Base-by-base conservation (phyloP, 2,329 filamentous ascomycete species). In the Juglanconis juglandina region DNA sequence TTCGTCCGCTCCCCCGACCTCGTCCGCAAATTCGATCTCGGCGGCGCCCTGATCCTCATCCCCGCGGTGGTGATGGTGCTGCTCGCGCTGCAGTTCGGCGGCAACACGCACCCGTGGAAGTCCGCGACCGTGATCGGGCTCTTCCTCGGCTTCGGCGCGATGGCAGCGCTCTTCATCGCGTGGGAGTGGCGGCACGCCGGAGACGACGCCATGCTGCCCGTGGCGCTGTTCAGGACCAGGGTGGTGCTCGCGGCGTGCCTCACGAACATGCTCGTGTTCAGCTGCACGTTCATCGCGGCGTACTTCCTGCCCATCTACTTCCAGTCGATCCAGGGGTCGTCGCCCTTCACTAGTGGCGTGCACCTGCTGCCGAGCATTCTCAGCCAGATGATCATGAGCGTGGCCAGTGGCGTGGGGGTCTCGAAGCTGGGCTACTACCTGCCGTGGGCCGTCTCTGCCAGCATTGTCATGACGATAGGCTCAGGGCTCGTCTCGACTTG, bases 71-170 rank as follows among this genome's bases (percentile, higher is more conserved):
- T 75, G 59, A n/a, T 67, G 72, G 24, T 72, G 3, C 65, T 75
- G n/a, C 66, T 73, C 13, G 73, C 71, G 7, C 60, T 75, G 10
- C 68, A 74, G 57, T 73, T 68, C 56, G 73, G 71, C 17, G 71
- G 72, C 30, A 65, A 62, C 7, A 63, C 66, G 3, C 69, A 71
- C 41, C 30, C 67, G 0, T 75, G 72, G 73, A 61, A 58, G 14
- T 64, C 63, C 30, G 66, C 64, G n/a, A 68, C 67, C 50, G 68
- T 73, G 53, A 68, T 75, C 46, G 70, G 66, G 11, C 66, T 75
- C 8, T 67, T 75, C 33, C 53, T 60, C 42, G 68, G 67, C 13
- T 63, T 61, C 17, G 66, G 48, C 3, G 60, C 55, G 3, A 64
- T 70, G 17, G 55, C 68, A 10, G 69, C 66, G 30, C 62, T 73